phyloP scores from a whole-genome alignment of 2,329 filamentous ascomycete species.

The Hysterium pulicare region DNA sequence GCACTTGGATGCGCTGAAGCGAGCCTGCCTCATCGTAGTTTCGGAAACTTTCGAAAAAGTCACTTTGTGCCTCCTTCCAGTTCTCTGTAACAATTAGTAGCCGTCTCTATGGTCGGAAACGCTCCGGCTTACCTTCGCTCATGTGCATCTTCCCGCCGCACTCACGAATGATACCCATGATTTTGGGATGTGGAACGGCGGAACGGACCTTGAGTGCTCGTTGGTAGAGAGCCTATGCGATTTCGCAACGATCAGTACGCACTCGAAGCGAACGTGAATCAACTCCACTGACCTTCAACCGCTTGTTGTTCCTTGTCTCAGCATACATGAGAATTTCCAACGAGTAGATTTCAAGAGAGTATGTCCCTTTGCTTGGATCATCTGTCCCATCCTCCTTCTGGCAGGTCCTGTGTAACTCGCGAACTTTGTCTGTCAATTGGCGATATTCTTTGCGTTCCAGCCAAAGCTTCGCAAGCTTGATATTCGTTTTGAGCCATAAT shows the following conservation, averaged over 20 bases:
- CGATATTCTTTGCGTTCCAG: slow-evolving; percentile 87
- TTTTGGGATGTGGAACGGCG: slow-evolving; percentile 96
- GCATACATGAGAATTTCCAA: slow-evolving; percentile 99
- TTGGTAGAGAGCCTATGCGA: slow-evolving; percentile 72
- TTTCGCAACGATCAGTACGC: slow-evolving; percentile 21
- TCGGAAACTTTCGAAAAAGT: slow-evolving; percentile 98
- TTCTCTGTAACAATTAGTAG: slow-evolving; percentile 58
- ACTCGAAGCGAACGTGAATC: slow-evolving; percentile 13
- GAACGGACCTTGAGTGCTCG: slow-evolving; percentile 87
- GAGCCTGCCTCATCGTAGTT: slow-evolving; percentile 99
- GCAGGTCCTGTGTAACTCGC: slow-evolving; percentile 85
- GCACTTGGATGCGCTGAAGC: slow-evolving; percentile 90
- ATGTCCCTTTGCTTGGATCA: slow-evolving; percentile 93
- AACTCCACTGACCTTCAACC: slow-evolving; percentile 64
- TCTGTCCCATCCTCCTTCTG: slow-evolving; percentile 82
- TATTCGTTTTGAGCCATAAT: slow-evolving; percentile 96
- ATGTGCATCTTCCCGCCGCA: slow-evolving; percentile 99
- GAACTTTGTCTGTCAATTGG: slow-evolving; percentile 75
- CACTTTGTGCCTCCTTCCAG: slow-evolving; percentile 94
- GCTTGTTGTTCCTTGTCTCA: slow-evolving; percentile 95
- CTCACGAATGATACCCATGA: slow-evolving; percentile 98
- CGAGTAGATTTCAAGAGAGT: slow-evolving; percentile 91
- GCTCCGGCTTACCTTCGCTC: slow-evolving; percentile 63
- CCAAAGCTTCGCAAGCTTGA: slow-evolving; percentile 89
- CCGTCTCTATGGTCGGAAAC: background rate